A percentile compares a stretch with the other conserved stretches of the same genome.
Evolutionary conservation across 805 yeast genomes (phyloP).

Genomic region (Deakozyma indianensis): DNA sequence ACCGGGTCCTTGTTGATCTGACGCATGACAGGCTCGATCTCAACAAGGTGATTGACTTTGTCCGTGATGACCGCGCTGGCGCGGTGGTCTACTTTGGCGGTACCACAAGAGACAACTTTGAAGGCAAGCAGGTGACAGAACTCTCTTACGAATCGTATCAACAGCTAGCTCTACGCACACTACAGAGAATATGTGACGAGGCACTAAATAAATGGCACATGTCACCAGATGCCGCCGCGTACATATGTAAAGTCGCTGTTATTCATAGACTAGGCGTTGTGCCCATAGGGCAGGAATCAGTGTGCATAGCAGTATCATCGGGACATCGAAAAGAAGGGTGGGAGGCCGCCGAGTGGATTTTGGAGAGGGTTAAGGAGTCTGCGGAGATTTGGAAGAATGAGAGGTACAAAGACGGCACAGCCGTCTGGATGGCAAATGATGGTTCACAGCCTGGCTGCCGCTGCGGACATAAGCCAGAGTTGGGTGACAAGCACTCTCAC

Average conservation of each 20-base stretch:
- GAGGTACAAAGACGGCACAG: constrained; percentile 26
- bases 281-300: constrained; percentile 33
- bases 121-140: constrained; percentile 25
- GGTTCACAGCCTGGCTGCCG: background rate
- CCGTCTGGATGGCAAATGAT: constrained; percentile 31
- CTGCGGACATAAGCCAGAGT: background rate
- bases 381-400: constrained; percentile 42
- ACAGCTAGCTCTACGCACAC: constrained; percentile 27
- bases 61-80: constrained; percentile 30
- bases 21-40: constrained; percentile 9
- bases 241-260: constrained; percentile 26
- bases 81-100: constrained; percentile 38
- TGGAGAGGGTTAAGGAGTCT: constrained; percentile 29
- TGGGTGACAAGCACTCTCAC: background rate
- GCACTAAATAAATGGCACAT: constrained; percentile 18
- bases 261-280: constrained; percentile 35
- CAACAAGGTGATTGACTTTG: constrained; percentile 21
- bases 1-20: too few species aligned
- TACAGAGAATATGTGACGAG: constrained; percentile 22
- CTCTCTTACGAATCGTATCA: constrained; percentile 34
- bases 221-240: constrained; percentile 3
- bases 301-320: constrained; percentile 29
- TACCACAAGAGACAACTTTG: constrained; percentile 32
- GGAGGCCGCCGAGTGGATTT: constrained; percentile 29
- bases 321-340: constrained; percentile 36